phyloP scores from a whole-genome alignment of 495 filamentous ascomycete genomes.

The Penicillium taxi region DNA sequence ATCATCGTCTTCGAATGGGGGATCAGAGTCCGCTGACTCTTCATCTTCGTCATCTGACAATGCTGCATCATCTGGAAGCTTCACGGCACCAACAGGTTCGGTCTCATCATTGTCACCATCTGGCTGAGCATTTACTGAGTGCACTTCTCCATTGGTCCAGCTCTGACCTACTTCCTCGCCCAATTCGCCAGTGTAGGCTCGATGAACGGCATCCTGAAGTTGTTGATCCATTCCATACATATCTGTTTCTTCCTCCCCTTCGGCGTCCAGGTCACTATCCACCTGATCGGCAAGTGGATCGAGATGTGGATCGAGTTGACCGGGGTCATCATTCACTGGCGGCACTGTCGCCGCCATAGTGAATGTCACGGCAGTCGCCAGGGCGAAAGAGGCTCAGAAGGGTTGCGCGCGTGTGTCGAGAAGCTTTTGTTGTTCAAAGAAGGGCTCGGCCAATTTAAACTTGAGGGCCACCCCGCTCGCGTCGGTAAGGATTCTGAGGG shows the following conservation, averaged over 20 bases:
- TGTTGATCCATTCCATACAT: conserved; percentile 41
- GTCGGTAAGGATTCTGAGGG: conserved; percentile 21
- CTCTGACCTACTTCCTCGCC: conserved; percentile 36
- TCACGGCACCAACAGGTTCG: conserved; percentile 70
- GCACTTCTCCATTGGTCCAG: conserved; percentile 27
- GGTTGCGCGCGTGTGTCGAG: conserved; percentile 5
- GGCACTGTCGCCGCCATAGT: conserved; percentile 45
- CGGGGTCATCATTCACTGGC: conserved; percentile 34
- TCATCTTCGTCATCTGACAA: conserved; percentile 32
- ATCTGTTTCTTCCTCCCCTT: conserved; percentile 45
- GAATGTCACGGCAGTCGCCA: conserved; percentile 40
- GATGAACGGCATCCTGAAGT: conserved; percentile 44
- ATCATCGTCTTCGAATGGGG: conserved; percentile 35
- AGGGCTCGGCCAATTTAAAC: conserved; percentile 10
- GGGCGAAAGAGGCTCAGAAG: conserved; percentile 20
- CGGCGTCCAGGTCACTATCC: conserved; percentile 47
- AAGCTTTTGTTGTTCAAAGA: conserved; percentile 6
- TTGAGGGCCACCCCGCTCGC: conserved; percentile 27
- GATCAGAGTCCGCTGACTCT: conserved; percentile 35
- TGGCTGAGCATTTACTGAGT: conserved; percentile 23
- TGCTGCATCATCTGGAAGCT: conserved; percentile 50
- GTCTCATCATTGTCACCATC: conserved; percentile 37
- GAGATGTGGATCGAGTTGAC: conserved; percentile 26
- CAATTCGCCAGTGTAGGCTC: conserved; percentile 46
- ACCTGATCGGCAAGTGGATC: conserved; percentile 28